phyloP scores from a whole-genome alignment of 805 yeast genomes.

The Wickerhamiella qilinensis region DNA sequence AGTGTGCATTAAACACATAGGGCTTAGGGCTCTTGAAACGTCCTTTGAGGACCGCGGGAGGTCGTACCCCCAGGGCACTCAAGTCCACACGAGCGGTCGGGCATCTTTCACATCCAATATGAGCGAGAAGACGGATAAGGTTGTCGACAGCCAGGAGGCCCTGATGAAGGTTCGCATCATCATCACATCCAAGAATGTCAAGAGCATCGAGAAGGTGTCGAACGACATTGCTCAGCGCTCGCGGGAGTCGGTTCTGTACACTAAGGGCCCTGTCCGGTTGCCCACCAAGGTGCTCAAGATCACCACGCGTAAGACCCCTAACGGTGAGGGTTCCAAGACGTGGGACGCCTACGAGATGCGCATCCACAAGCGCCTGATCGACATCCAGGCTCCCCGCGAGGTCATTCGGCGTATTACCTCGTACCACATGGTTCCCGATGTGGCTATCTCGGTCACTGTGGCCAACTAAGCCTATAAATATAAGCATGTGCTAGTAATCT shows the following conservation, averaged over 20 bases:
- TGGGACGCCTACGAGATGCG: conserved; percentile 99
- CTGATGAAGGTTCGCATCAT: conserved; percentile 98
- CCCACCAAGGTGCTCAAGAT: conserved; percentile 98
- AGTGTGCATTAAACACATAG: no score
- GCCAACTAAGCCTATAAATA: conserved; percentile 9
- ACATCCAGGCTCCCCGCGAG: conserved; percentile 91
- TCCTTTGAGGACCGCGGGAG: no score
- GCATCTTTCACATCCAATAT: conserved; percentile 11
- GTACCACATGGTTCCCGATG: conserved; percentile 98
- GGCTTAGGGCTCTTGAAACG: no score
- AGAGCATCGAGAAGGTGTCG: conserved; percentile 93
- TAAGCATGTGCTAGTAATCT: conserved; percentile 3
- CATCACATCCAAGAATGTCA: conserved; percentile 96
- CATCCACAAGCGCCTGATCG: conserved; percentile 99
- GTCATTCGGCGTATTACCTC: conserved; percentile 91
- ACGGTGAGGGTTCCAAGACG: conserved; percentile 99
- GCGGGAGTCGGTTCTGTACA: conserved; percentile 52
- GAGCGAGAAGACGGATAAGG: conserved; percentile 50
- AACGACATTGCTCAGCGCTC: conserved; percentile 82
- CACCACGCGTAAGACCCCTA: conserved; percentile 99
- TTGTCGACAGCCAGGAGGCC: conserved; percentile 62
- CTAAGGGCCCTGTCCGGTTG: conserved; percentile 99
- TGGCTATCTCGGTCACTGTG: conserved; percentile 48
- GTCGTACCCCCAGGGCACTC: no score
- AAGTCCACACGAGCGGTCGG: not conserved